Base-by-base conservation (phyloP, 805 yeast genomes). In the Sugiyamaella lignohabitans region DNA sequence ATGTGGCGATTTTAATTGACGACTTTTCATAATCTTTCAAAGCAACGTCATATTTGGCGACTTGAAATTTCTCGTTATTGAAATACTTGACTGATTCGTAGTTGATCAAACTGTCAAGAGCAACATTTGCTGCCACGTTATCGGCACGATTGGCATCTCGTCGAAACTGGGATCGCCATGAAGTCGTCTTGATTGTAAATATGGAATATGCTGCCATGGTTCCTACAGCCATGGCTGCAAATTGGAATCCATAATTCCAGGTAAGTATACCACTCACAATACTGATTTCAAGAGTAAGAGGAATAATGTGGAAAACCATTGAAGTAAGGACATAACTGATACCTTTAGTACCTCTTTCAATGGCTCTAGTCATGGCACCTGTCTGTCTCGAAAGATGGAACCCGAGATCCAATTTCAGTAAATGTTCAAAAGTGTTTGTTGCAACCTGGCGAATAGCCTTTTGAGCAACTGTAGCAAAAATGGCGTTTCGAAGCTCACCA, bases 311-410 rank as follows among this genome's bases (percentile, higher is more conserved):
- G 70, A 93, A 91, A n/a, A 93, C 96, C 95, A 91, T 86, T 2
- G 98, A 96, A 32, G 86, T 80, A 40, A 93, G 70, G 3, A 93
- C 97, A 57, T 85, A 89, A 10, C 94, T 82, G 45, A 93, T 91
- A 69, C 98, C 98, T 58, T 93, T 91, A 1, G 98, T 91, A 64
- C 98, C 98, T 53, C 98, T 73, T 59, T 93, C 98, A 59, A 93
- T 93, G 1, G 98, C 98, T 51, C 98, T 73, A 0, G 97, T 91
- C 29, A 93, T 67, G 0, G 96, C 98, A 54, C 98, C 98, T 0
- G 98, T 93, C 64, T 93, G 98, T 55, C 89, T 74, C 8, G 91
- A 75, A 36, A 93, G 67, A 64, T 93, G 98, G 75, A 91, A 93
- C 18, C 87, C 84, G 46, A 89, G 68, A 66, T 93, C 98, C 64